These are phyloP conservation scores for Pistacia integerrima DNA, from an alignment of 345 rosid genomes.

Conservation along the genomic window DNA sequence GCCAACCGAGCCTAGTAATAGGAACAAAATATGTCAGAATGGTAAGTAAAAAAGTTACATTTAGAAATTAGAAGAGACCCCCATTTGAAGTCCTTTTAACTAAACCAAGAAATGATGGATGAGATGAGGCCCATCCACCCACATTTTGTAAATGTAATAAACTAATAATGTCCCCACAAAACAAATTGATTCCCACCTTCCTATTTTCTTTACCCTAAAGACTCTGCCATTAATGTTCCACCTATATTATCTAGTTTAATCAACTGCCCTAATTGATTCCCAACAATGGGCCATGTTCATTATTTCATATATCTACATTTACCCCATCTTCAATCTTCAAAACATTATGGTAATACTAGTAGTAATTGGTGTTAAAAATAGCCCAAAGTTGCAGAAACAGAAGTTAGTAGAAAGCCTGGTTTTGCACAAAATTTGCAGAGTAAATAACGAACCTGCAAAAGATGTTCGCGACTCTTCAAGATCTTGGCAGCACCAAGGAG, in stretches of 20 bases:
- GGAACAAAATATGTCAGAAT: not conserved
- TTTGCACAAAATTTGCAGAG: not conserved
- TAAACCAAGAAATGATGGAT: not conserved
- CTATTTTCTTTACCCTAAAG: not conserved
- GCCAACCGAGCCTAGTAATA: not conserved
- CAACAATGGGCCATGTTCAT: too few relatives aligned
- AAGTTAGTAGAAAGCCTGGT: too few relatives aligned
- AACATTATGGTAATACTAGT: too few relatives aligned
- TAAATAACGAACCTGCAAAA: constrained; percentile 33
- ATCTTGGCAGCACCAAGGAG: constrained; percentile 87
- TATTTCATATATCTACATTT: too few relatives aligned
- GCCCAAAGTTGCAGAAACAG: too few relatives aligned
- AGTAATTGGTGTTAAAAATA: too few relatives aligned
- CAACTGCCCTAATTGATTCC: too few relatives aligned
- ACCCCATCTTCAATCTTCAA: too few relatives aligned
- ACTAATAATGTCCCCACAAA: not conserved
- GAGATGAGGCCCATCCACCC: not conserved
- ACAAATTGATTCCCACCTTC: not conserved
- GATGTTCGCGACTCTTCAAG: constrained; percentile 50
- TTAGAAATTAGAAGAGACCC: too few relatives aligned
- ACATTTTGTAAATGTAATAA: not conserved
- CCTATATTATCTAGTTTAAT: too few relatives aligned
- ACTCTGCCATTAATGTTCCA: not conserved
- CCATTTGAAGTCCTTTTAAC: not conserved
- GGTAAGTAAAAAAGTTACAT: not conserved